Base-by-base conservation (phyloP, 768 basidiomycete genomes). In the Chiua virens region DNA sequence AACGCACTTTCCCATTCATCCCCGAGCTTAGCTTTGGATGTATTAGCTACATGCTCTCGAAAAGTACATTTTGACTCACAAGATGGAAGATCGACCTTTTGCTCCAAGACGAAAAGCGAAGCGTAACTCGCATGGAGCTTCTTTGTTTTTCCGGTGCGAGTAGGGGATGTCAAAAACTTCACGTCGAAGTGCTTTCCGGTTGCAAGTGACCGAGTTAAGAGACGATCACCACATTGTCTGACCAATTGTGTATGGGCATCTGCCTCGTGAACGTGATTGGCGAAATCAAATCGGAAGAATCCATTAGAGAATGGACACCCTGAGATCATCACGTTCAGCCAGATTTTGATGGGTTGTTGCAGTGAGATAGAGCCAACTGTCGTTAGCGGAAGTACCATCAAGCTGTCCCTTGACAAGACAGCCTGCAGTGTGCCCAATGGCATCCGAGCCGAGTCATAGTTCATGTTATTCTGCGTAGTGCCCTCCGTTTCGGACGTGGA, bases 151-250 rank as follows among this genome's bases (percentile, higher is more conserved):
- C 40, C 52, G 20, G 47, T 45, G 5, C 40, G 44, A 4, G 42
- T 25, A 50, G 51, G 38, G 27, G 2, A 21, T 30, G 62, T 20
- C 47, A 64, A 17, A 50, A 63, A 63, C 13, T 48, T 58, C n/a
- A 62, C 50, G 21, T 62, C 62, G n/a, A 48, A 53, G 14, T 53
- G 42, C 34, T 43, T 58, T 41, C 61, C 61, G 7, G 59, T 62
- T 11, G 30, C 14, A 17, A 65, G 56, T 30, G 50, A 62, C 40
- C 10, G 50, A 36, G 27, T 38, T 13, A 65, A n/a, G 14, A 54
- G 23, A 38, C 15, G 23, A 11, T 56, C 53, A 27, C 39, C 27
- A 6, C 42, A 47, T 38, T 28, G 59, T 21, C 18, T 53, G 25
- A 45, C 52, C 1, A 59, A 23, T 25, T 44, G 38, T 15, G 11